phyloP scores from a whole-genome alignment of 2,329 filamentous ascomycete species.

The Parascedosporium putredinis region DNA sequence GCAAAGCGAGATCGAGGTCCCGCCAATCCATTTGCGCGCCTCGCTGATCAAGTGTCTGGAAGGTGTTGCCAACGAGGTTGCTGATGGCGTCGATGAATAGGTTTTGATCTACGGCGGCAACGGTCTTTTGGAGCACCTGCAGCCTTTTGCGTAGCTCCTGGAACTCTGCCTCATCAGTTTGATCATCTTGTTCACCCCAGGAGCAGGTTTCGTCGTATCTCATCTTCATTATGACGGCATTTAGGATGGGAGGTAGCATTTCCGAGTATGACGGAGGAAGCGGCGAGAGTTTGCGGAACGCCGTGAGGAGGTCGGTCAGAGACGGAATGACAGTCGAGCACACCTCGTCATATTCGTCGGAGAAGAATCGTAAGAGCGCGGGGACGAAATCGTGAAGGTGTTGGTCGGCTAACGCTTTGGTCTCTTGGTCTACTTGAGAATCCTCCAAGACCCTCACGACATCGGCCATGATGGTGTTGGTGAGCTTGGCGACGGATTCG shows the following conservation, averaged over 20 bases:
- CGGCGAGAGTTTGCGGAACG: conserved; percentile 69
- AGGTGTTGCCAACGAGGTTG: conserved; percentile 77
- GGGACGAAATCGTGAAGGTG: conserved; percentile 77
- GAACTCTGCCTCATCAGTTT: conserved; percentile 95
- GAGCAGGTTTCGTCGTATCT: conserved; percentile 89
- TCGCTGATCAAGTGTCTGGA: conserved; percentile 66
- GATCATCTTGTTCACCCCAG: conserved; percentile 89
- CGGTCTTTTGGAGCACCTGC: conserved; percentile 83
- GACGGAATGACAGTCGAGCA: conserved; percentile 93
- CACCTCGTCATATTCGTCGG: conserved; percentile 95
- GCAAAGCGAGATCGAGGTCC: conserved; percentile 82
- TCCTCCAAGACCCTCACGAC: conserved; percentile 80
- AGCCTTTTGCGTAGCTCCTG: conserved; percentile 85
- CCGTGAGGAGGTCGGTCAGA: conserved; percentile 82
- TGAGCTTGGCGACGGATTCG: conserved; percentile 88
- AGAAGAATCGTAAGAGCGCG: conserved; percentile 84
- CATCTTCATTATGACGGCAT: conserved; percentile 92
- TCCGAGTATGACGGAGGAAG: conserved; percentile 66
- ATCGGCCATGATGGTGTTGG: conserved; percentile 82
- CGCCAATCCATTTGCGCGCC: conserved; percentile 79
- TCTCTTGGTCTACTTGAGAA: conserved; percentile 46
- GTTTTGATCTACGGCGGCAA: conserved; percentile 77
- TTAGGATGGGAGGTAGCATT: conserved; percentile 79
- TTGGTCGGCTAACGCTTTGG: conserved; percentile 65
- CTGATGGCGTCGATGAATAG: conserved; percentile 85